Percentiles rank a stretch among this genome's conserved stretches.
phyloP scores from a whole-genome alignment of 2,329 filamentous ascomycete genomes.

The Paraconiothyrium brasiliense region DNA sequence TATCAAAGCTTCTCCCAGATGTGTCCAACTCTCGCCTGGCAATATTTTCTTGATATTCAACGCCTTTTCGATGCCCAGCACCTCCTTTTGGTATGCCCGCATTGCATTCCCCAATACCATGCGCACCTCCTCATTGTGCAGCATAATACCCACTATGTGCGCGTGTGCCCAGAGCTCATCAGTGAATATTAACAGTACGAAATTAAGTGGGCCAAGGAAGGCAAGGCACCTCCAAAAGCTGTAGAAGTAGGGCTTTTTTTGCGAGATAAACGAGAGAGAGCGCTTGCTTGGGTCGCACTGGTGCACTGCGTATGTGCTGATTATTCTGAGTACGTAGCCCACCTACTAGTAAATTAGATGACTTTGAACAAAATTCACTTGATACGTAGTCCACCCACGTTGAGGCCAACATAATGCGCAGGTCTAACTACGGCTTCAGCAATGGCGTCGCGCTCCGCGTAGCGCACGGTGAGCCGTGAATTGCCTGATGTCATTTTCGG shows the following conservation, averaged over 20 bases:
- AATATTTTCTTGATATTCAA: background rate
- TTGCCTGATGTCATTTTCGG: constrained; percentile 4
- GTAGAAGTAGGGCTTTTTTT: constrained; percentile 6
- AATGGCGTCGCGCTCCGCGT: constrained; percentile 13
- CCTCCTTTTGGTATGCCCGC: constrained; percentile 14
- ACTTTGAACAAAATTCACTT: too few relatives aligned
- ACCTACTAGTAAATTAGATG: too few relatives aligned
- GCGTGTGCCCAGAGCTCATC: constrained; percentile 12
- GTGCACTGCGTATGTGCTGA: constrained; percentile 19
- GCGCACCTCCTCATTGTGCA: constrained; percentile 13
- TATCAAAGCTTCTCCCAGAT: constrained; percentile 3
- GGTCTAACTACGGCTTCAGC: constrained; percentile 14
- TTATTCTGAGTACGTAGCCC: constrained; percentile 12
- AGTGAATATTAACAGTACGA: background rate
- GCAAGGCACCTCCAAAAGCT: background rate
- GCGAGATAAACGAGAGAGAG: constrained; percentile 8
- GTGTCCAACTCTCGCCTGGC: background rate
- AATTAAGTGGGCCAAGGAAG: constrained; percentile 3
- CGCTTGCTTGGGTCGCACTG: constrained; percentile 20
- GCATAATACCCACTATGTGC: constrained; percentile 1
- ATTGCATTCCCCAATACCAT: constrained; percentile 16
- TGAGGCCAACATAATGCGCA: constrained; percentile 13
- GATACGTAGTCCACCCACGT: too few relatives aligned
- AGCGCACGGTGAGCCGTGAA: constrained; percentile 13
- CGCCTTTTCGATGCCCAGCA: constrained; percentile 15